Base-by-base conservation (phyloP, 129 eudicot genomes). In the Sambucus nigra region DNA sequence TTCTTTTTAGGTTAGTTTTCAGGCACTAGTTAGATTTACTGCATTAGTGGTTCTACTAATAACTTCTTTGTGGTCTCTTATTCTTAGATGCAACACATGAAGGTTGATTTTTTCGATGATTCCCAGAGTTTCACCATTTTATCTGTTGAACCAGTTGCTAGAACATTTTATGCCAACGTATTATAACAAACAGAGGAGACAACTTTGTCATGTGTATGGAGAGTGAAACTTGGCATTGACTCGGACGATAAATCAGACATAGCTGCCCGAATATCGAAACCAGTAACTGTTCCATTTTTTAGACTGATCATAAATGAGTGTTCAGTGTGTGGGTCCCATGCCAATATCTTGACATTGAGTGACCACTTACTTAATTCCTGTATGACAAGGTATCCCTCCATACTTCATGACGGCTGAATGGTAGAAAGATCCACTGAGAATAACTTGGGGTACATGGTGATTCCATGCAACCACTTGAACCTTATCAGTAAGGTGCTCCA, bases 91-190 rank as follows among this genome's bases (percentile, higher is more conserved):
- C 85, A 40, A 84, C 59, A 57, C 92, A 80, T 0, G 97, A 78
- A 57, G 97, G 95, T 66, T 80, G 76, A 64, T 69, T 70, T n/a
- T 55, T 81, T 76, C 28, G 97, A 81, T 47, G 84, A 50, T 61
- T 89, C 97, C 97, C 97, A 88, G 20, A 88, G 83, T 57, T 88
- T 80, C 21, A 88, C 98, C 86, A 67, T 85, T 72, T 91, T 85
- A 73, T 91, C 98, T 49, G 66, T 80, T 50, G 98, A 91, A 60
- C 94, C 95, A 48, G 95, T 91, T 51, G 98, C 95, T 61, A 91
- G 83, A 65, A 91, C 79, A 69, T 84, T 81, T 65, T 93, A 88
- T 12, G 73, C 84, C 25, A 52, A 4, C 23, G 78, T 79, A 67
- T 79, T 82, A 60, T 82, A 91, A 25, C 89, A 73, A 63, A 91